Base-by-base conservation (phyloP, 2,329 filamentous ascomycete genomes). In the Ramichloridium luteum region DNA sequence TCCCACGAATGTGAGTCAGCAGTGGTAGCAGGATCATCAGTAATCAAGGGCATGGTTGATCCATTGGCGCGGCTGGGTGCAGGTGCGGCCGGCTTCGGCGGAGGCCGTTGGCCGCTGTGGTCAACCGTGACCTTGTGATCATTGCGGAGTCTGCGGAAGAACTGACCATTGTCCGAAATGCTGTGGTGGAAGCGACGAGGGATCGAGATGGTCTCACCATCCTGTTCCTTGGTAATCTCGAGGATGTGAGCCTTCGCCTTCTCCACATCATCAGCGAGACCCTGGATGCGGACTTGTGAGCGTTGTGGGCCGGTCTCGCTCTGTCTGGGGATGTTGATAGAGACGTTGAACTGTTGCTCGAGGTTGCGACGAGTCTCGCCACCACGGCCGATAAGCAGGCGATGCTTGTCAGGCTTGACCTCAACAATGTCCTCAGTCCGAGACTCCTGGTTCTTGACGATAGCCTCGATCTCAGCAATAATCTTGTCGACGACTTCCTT, bases 121-220 rank as follows among this genome's bases (percentile, higher is more conserved):
- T 96, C 86, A 32, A 98, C 80, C 1, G 80, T 90, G 44, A 98
- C 84, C 45, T 82, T 78, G 59, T 82, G 71, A 51, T 94, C 81
- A 57, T 76, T 86, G 43, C 80, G 77, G 25, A 98, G 74, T 48
- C 76, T 80, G 44, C 88, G 82, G 80, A 96, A 94, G 63, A 96
- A 81, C 47, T 85, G 78, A 1, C 88, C 90, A 43, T 88, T 86
- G 55, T 93, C 88, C 31, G 82, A 73, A 45, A 98, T 70, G 37
- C 69, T 62, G 55, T 96, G 83, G 63, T 98, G 90, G 38, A 90
- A 65, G 46, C 77, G 74, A 37, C 77, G 73, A 8, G 90, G 88
- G 6, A 98, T 72, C 46, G 80, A 70, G n/a, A 96, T 60, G 0
- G 80, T 90, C 66, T 90, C 84, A 39, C 83, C 82, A 55, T 90